Conservation (phyloP, 2,329 filamentous ascomycete species). For the Trichoderma endophyticum region DNA sequence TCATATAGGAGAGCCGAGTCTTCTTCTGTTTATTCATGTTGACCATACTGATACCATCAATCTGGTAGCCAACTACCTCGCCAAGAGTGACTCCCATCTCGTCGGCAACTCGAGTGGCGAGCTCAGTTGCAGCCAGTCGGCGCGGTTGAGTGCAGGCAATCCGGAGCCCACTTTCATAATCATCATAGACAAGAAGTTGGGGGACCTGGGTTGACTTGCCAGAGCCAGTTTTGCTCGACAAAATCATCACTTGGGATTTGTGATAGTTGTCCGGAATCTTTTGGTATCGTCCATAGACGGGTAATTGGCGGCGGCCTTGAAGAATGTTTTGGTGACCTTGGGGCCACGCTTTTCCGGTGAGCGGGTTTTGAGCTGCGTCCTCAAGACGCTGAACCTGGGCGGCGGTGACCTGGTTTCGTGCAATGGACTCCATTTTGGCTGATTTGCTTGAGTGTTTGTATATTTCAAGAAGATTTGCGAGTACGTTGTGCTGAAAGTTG, state of each 20-base stretch:
- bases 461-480: background rate
- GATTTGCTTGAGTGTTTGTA: background rate
- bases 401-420: background rate
- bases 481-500: background rate
- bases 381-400: background rate
- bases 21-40: background rate
- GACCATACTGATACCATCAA: background rate
- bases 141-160: conserved; percentile 88
- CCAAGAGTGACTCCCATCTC: background rate
- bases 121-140: background rate
- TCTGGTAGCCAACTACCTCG: background rate
- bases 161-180: conserved; percentile 55
- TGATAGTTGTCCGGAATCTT: conserved; percentile 13
- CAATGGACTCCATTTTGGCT: background rate
- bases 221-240: conserved; percentile 20
- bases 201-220: conserved; percentile 24
- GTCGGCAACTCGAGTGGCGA: background rate
- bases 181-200: conserved; percentile 18
- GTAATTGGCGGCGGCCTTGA: background rate
- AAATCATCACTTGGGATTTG: conserved; percentile 20
- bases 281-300: background rate
- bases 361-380: background rate
- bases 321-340: background rate
- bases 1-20: background rate
- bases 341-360: background rate